Evolutionary conservation across 306 rosid species (phyloP).

Genomic region (Dalbergia oliveri): DNA sequence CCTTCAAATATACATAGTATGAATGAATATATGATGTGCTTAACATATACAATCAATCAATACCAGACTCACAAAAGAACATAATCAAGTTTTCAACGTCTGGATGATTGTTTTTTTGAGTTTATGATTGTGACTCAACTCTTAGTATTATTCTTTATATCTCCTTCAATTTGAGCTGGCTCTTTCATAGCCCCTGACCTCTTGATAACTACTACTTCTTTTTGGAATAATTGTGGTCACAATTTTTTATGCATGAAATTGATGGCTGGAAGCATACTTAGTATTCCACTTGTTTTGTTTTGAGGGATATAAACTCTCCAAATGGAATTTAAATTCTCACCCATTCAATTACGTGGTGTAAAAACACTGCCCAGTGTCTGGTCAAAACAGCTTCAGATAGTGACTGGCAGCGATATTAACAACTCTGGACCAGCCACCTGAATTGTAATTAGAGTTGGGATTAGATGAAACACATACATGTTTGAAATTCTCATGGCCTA

Average conservation of each 20-base stretch:
- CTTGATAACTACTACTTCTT: not conserved
- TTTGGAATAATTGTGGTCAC: constrained; percentile 6
- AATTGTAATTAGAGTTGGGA: not conserved
- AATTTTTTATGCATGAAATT: not conserved
- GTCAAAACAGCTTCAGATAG: not conserved
- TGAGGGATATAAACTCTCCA: constrained; percentile 9
- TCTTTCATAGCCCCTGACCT: not conserved
- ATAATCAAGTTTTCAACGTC: not conserved
- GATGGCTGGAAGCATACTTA: not conserved
- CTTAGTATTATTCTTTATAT: not conserved
- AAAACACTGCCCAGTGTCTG: not conserved
- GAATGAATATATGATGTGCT: not conserved
- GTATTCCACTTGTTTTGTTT: not conserved
- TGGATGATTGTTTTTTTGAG: not conserved
- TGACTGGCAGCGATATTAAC: not conserved
- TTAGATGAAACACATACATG: not conserved
- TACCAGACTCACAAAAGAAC: not conserved
- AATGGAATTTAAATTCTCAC: constrained; percentile 17
- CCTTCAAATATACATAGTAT: not conserved
- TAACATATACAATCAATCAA: not conserved
- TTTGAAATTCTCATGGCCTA: not conserved
- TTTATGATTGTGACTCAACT: not conserved
- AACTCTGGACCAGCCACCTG: not conserved
- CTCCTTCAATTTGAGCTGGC: not conserved
- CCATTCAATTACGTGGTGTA: constrained; percentile 37